Conservation (phyloP, 352 stramenopile genomes). For the Lagenidium giganteum region DNA sequence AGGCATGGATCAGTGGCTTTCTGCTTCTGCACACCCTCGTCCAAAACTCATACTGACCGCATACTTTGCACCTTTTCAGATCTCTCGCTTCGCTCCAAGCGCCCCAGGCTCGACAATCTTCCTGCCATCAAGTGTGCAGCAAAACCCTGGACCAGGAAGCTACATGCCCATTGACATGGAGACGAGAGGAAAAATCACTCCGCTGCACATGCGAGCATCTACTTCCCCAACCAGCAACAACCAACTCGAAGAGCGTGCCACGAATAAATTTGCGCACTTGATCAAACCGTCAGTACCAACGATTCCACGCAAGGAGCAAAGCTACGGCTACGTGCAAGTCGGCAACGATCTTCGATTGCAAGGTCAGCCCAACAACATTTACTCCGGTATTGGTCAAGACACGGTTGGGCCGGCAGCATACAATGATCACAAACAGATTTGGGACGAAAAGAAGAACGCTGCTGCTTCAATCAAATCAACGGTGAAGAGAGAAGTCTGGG, state of each 20-base stretch:
- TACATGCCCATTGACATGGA: conserved; percentile 36
- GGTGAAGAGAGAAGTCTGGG: conserved; percentile 72
- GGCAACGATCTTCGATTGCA: conserved; percentile 38
- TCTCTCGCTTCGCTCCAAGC: conserved; percentile 51
- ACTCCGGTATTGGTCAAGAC: conserved; percentile 65
- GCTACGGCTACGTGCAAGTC: conserved; percentile 60
- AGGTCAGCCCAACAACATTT: conserved; percentile 34
- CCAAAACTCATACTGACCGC: not conserved
- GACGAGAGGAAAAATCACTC: no score
- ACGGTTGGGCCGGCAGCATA: conserved; percentile 71
- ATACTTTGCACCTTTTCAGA: conserved; percentile 14
- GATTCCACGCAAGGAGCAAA: conserved; percentile 69
- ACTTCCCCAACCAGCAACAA: conserved; percentile 22
- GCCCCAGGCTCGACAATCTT: conserved; percentile 58
- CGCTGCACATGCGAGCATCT: conserved; percentile 14
- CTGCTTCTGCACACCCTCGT: no score
- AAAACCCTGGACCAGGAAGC: conserved; percentile 53
- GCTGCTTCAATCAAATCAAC: conserved; percentile 64
- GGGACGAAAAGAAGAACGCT: conserved; percentile 63
- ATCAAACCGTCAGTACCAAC: conserved; percentile 56
- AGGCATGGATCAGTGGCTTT: no score
- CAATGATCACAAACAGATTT: conserved; percentile 42
- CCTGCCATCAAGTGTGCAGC: conserved; percentile 40
- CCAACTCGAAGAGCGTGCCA: conserved; percentile 16
- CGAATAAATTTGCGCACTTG: conserved; percentile 34